These are phyloP conservation scores for Hymenoscyphus occultus DNA, from an alignment of 2,329 filamentous ascomycete species.

Conservation along the genomic window DNA sequence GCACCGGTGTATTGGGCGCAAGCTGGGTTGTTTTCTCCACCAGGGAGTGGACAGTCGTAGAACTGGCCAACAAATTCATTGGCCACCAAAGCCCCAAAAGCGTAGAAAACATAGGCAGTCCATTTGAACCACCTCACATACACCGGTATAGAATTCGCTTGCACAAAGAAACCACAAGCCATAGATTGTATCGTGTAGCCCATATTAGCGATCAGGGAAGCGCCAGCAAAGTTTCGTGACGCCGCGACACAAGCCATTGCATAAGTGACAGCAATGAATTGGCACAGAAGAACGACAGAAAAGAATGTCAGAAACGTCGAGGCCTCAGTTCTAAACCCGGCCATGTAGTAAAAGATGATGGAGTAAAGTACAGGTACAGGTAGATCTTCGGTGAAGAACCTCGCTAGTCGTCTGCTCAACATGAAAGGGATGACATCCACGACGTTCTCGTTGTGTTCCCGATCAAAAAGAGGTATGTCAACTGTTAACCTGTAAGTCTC, in stretches of 20 bases:
- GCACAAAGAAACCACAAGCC: slow-evolving; percentile 74
- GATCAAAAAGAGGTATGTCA: slow-evolving; percentile 73
- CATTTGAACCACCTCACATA: slow-evolving; percentile 79
- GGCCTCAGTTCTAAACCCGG: slow-evolving; percentile 63
- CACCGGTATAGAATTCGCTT: slow-evolving; percentile 68
- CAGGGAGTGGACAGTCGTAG: slow-evolving; percentile 66
- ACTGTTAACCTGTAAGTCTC: slow-evolving; percentile 73
- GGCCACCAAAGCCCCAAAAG: slow-evolving; percentile 65
- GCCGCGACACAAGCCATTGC: slow-evolving; percentile 66
- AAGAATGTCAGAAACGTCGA: slow-evolving; percentile 71
- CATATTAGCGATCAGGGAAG: slow-evolving; percentile 70
- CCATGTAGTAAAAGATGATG: slow-evolving; percentile 75
- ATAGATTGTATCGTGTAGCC: slow-evolving; percentile 71
- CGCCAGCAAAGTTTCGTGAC: slow-evolving; percentile 65
- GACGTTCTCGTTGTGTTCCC: slow-evolving; percentile 70
- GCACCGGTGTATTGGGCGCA: slow-evolving; percentile 67
- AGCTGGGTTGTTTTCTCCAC: slow-evolving; percentile 59
- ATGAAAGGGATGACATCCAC: slow-evolving; percentile 68
- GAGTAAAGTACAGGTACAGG: slow-evolving; percentile 70
- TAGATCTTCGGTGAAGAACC: slow-evolving; percentile 68
- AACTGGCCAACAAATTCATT: slow-evolving; percentile 73
- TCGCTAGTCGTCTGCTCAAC: slow-evolving; percentile 65
- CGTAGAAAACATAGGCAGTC: slow-evolving; percentile 64
- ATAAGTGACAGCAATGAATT: slow-evolving; percentile 71
- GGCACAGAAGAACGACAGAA: slow-evolving; percentile 62